Percentiles rank a stretch among this genome's conserved stretches.
Conservation (phyloP, 306 rosid species). For the Geum urbanum region DNA sequence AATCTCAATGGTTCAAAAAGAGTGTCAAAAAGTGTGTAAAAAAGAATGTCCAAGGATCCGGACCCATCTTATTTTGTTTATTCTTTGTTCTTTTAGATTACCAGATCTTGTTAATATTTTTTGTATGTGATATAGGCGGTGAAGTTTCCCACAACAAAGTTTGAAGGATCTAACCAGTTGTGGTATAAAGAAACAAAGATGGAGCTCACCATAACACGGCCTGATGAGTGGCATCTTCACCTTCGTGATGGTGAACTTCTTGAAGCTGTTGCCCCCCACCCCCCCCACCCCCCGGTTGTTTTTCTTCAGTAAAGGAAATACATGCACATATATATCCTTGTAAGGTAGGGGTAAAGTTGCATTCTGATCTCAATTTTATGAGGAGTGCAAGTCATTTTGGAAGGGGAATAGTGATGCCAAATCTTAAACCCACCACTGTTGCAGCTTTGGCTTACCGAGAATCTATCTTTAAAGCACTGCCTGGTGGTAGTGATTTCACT, state of each 20-base stretch:
- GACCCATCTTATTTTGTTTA: too few relatives aligned
- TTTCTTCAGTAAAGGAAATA: slow-evolving; percentile 9
- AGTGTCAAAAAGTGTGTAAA: too few relatives aligned
- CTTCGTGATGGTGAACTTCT: slow-evolving; percentile 83
- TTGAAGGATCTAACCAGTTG: slow-evolving; percentile 28
- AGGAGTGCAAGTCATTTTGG: slow-evolving; percentile 68
- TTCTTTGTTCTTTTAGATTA: background rate
- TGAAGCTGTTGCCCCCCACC: slow-evolving; percentile 63
- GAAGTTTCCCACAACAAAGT: slow-evolving; percentile 23
- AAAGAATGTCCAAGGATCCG: too few relatives aligned
- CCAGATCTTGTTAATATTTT: slow-evolving; percentile 7
- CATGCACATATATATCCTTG: background rate
- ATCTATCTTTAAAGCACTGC: slow-evolving; percentile 68
- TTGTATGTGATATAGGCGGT: slow-evolving; percentile 24
- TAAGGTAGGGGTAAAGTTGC: background rate
- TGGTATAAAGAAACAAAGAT: slow-evolving; percentile 39
- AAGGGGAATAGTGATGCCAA: slow-evolving; percentile 93
- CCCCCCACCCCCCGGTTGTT: slow-evolving; percentile 65
- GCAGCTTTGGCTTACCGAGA: slow-evolving; percentile 68
- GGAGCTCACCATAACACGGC: slow-evolving; percentile 75
- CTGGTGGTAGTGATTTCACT: slow-evolving; percentile 53
- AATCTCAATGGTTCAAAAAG: too few relatives aligned
- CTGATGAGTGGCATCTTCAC: slow-evolving; percentile 95
- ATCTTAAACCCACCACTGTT: slow-evolving; percentile 73
- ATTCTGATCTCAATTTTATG: slow-evolving; percentile 19